A percentile compares a stretch with the other conserved stretches of the same genome.
These are phyloP conservation scores for Sclerotinia trifoliorum DNA, from an alignment of 2,329 filamentous ascomycete genomes.

Conservation along the genomic window DNA sequence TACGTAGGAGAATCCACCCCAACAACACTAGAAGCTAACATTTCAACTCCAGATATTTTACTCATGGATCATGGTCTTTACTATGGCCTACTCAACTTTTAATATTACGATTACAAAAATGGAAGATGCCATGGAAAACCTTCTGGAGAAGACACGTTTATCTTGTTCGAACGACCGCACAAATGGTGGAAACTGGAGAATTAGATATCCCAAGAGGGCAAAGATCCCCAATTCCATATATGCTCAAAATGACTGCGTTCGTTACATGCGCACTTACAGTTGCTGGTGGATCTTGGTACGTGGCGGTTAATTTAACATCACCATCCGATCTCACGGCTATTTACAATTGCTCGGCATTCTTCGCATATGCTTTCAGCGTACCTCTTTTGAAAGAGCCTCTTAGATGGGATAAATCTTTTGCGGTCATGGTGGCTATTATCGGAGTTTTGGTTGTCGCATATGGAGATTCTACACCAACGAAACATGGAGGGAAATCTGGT, in stretches of 20 bases:
- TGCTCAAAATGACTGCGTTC: conserved; percentile 74
- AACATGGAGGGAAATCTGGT: conserved; percentile 55
- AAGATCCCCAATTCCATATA: conserved; percentile 64
- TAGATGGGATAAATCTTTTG: conserved; percentile 78
- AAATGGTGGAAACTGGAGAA: conserved; percentile 83
- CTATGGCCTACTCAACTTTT: conserved; percentile 85
- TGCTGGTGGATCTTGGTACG: conserved; percentile 91
- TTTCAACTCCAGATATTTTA: conserved; percentile 62
- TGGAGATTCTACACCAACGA: conserved; percentile 63
- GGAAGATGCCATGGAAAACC: conserved; percentile 71
- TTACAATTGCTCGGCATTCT: conserved; percentile 99
- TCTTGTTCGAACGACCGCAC: conserved; percentile 63
- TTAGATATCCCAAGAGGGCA: conserved; percentile 60
- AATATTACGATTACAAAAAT: conserved; percentile 76
- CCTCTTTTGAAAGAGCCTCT: conserved; percentile 83
- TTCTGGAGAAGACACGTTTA: conserved; percentile 79
- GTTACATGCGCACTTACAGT: conserved; percentile 85
- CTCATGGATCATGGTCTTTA: conserved; percentile 88
- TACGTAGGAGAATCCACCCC: conserved; percentile 45
- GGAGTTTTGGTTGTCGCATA: conserved; percentile 96
- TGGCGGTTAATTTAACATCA: conserved; percentile 90
- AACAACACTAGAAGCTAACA: background rate
- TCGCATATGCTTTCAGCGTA: conserved; percentile 95
- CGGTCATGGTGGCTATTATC: conserved; percentile 80
- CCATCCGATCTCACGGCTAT: conserved; percentile 94